A percentile compares a stretch with the other conserved stretches of the same genome.
Evolutionary conservation across 768 basidiomycete species (phyloP).

Genomic region (Hericium rajendrae): DNA sequence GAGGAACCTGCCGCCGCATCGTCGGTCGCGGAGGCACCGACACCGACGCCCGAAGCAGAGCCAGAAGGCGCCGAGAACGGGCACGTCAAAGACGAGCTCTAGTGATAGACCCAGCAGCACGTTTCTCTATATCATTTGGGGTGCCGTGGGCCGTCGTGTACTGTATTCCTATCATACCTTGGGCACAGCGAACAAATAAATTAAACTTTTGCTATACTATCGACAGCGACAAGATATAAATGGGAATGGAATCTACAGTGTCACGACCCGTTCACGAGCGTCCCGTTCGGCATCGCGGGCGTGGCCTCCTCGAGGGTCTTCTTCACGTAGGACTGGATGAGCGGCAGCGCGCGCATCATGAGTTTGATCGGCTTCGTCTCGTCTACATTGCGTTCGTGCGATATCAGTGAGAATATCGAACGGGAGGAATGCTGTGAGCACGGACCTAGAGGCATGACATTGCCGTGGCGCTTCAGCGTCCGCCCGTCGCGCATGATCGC

Average conservation of each 20-base stretch:
- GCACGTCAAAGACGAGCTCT: slow-evolving; percentile 10
- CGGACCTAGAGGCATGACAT: slow-evolving; percentile 53
- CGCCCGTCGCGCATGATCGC: slow-evolving; percentile 32
- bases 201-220: slow-evolving; percentile 8
- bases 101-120: neutral
- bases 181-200: slow-evolving; percentile 1
- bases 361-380: slow-evolving; percentile 68
- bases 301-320: neutral
- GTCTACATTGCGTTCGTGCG: slow-evolving; percentile 27
- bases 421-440: neutral
- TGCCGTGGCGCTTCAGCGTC: slow-evolving; percentile 53
- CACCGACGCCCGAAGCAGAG: neutral
- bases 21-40: neutral
- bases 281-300: neutral
- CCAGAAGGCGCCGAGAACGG: neutral
- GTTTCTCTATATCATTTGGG: neutral
- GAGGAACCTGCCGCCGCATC: no score
- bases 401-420: neutral
- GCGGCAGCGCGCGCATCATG: slow-evolving; percentile 30
- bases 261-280: neutral
- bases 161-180: neutral
- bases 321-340: slow-evolving; percentile 12
- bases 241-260: no score
- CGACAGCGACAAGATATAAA: neutral
- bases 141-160: neutral